Percentiles rank a stretch among this genome's conserved stretches.
phyloP scores from a whole-genome alignment of 1,284 basidiomycete species.

The Naganishia albida region DNA sequence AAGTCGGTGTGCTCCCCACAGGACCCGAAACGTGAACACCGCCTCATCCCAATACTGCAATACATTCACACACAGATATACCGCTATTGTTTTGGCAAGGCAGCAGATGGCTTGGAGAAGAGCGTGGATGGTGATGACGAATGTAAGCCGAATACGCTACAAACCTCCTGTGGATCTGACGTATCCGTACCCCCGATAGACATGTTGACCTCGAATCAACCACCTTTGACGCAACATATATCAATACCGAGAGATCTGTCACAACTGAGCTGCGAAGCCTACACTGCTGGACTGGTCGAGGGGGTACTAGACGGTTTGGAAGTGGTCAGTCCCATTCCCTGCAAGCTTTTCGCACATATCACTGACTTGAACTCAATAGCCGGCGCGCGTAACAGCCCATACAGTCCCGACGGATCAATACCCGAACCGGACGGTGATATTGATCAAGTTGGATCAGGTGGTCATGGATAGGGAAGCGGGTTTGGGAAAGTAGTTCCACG shows the following conservation, averaged over 20 bases:
- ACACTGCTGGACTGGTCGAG: constrained; percentile 95
- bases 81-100: constrained; percentile 87
- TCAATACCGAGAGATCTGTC: constrained; percentile 93
- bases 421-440: constrained; percentile 83
- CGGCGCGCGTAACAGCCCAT: constrained; percentile 94
- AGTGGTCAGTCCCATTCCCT: constrained; percentile 68
- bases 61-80: constrained; percentile 91
- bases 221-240: constrained; percentile 84
- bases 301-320: constrained; percentile 93
- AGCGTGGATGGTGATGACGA: constrained; percentile 95
- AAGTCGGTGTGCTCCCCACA: constrained; percentile 55
- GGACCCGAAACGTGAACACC: constrained; percentile 81
- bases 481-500: constrained; percentile 53
- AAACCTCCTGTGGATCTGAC: neutral
- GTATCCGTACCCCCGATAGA: constrained; percentile 58
- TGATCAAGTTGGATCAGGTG: constrained; percentile 89
- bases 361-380: constrained; percentile 59
- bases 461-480: constrained; percentile 86
- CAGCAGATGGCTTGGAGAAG: constrained; percentile 92
- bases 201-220: constrained; percentile 98
- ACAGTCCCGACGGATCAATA: constrained; percentile 78
- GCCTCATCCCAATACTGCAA: constrained; percentile 84
- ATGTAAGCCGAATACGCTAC: constrained; percentile 61
- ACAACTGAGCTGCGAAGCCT: constrained; percentile 90
- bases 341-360: constrained; percentile 27